These are phyloP conservation scores for Termitomyces sp. DNA, from an alignment of 768 basidiomycete genomes.

Conservation along the genomic window DNA sequence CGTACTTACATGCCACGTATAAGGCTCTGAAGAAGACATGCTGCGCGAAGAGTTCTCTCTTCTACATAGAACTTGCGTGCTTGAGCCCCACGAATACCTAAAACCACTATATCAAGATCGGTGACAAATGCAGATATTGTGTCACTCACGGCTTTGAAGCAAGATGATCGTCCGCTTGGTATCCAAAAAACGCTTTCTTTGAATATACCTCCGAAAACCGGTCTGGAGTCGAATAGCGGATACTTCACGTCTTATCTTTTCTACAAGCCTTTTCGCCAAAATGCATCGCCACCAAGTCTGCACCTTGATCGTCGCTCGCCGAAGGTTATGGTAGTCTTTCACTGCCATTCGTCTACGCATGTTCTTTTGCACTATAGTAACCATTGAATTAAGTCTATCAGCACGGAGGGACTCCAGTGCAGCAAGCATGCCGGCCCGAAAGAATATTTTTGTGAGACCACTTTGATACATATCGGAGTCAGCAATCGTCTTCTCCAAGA, in stretches of 20 bases:
- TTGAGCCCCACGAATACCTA: conserved; percentile 73
- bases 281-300: conserved; percentile 96
- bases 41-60: conserved; percentile 52
- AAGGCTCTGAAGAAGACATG: conserved; percentile 72
- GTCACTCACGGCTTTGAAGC: conserved; percentile 79
- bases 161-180: conserved; percentile 56
- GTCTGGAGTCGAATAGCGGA: conserved; percentile 77
- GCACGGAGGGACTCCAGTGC: conserved; percentile 89
- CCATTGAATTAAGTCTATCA: conserved; percentile 81
- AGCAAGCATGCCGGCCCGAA: conserved; percentile 98
- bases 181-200: conserved; percentile 64
- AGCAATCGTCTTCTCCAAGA: conserved; percentile 81
- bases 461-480: conserved; percentile 97
- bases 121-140: background rate
- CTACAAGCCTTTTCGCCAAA: conserved; percentile 65
- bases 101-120: conserved; percentile 1
- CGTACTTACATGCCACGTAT: conserved; percentile 74
- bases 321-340: conserved; percentile 69
- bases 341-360: conserved; percentile 83
- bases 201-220: conserved; percentile 63
- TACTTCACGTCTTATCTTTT: conserved; percentile 63
- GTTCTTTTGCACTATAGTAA: conserved; percentile 97
- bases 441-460: conserved; percentile 97
- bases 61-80: conserved; percentile 57
- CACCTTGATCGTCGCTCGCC: conserved; percentile 72